Evolutionary conservation across 257 asterid species (phyloP).

Genomic region (Ophiorrhiza pumila): DNA sequence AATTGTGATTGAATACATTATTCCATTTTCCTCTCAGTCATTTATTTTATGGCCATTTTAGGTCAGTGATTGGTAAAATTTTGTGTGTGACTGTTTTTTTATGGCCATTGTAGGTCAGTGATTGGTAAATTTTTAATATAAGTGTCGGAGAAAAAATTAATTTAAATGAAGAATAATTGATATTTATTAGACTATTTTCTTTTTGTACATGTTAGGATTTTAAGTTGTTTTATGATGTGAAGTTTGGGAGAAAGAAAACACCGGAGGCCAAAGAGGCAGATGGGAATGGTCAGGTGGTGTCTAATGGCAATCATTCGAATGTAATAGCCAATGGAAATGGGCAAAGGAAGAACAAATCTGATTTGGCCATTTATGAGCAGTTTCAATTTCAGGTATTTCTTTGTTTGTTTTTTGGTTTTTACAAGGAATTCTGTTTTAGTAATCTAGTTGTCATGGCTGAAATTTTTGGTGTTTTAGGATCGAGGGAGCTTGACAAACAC

Average conservation of each 20-base stretch:
- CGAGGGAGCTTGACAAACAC: conserved; percentile 32
- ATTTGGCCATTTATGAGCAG: conserved; percentile 82
- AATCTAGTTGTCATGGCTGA: conserved; percentile 21
- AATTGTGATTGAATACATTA: background rate
- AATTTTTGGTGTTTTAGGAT: conserved; percentile 44
- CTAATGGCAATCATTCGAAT: conserved; percentile 32
- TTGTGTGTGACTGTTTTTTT: background rate
- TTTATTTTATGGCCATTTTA: background rate
- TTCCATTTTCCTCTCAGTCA: background rate
- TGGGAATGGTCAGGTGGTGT: conserved; percentile 32
- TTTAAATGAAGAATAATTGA: conserved; percentile 15
- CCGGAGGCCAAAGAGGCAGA: conserved; percentile 37
- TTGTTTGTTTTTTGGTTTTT: background rate
- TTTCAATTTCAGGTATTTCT: conserved; percentile 58
- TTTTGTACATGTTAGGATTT: conserved; percentile 60
- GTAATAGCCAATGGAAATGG: conserved; percentile 41
- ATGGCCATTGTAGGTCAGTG: background rate
- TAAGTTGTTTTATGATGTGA: conserved; percentile 77
- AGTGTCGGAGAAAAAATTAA: background rate
- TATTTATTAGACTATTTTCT: conserved; percentile 31
- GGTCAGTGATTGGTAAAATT: background rate
- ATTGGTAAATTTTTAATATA: background rate
- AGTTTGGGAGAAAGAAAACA: conserved; percentile 94
- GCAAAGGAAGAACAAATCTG: conserved; percentile 51
- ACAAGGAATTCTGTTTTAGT: background rate